Base-by-base conservation (phyloP, 73 alveolate genomes). In the Paramecium caudatum region DNA sequence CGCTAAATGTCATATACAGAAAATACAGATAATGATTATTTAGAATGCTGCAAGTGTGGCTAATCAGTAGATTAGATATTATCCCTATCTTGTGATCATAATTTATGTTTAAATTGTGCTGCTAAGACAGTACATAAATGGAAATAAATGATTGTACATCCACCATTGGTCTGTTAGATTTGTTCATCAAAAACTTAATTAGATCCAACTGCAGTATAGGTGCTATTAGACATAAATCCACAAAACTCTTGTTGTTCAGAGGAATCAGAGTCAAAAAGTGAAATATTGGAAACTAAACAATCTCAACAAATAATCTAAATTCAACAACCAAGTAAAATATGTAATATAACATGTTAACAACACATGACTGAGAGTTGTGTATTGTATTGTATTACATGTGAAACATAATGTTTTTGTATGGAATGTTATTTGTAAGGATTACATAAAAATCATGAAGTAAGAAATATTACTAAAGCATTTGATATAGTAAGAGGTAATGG, bases 391-490 rank as follows among this genome's bases (percentile, higher is more conserved):
- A 63, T 36, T 36, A 62, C 93, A 23, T 86, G 93, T 25, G 90
- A 86, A 62, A 25, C 90, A 19, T 43, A 34, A 41, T 86, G 93
- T 78, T 86, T 86, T 19, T 62, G 93, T 78, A 62, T 86, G 84
- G 93, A 86, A 62, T 70, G 84, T 15, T 86, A 86, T 17, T 46
- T 86, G 4, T 62, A 61, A 23, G 93, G 93, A 61, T 61, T 86
- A 37, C 93, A 86, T 49, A 86, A 86, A 65, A 86, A 86, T 86
- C 93, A 86, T 62, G 84, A 37, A n/a, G 93, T 86, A 12, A 34
- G 84, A 34, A 86, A 86, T 65, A 78, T 86, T 41, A 33, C 45
- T n/a, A 86, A 86, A 46, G 39, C 93, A 39, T 74, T 74, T 39
- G 68, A 41, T n/a, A 16, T 62, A 30, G 37, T 39, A 37, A 62